These are phyloP conservation scores for Aspergillus cristatus DNA, from an alignment of 495 filamentous ascomycete species.

Conservation along the genomic window DNA sequence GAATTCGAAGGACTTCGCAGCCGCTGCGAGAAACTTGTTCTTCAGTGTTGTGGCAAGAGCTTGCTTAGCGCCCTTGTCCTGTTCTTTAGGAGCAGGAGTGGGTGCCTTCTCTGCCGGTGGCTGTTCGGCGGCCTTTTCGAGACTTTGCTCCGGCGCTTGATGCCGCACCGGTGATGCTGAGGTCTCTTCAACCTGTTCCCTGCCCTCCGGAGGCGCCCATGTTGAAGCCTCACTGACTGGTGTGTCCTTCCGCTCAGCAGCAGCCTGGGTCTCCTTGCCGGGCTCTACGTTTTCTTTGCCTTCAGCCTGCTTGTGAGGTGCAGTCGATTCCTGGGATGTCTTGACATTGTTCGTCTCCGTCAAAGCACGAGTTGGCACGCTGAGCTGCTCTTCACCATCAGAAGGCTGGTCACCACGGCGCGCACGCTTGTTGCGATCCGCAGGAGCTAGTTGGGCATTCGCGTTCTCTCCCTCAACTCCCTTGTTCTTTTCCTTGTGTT, in stretches of 20 bases:
- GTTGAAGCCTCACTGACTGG: slow-evolving; percentile 33
- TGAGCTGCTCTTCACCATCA: slow-evolving; percentile 63
- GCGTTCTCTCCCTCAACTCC: slow-evolving; percentile 34
- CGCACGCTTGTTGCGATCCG: slow-evolving; percentile 62
- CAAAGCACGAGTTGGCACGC: slow-evolving; percentile 43
- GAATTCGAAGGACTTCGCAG: slow-evolving; percentile 60
- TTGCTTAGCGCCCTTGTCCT: slow-evolving; percentile 9
- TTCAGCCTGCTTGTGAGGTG: slow-evolving; percentile 22
- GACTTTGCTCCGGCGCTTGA: slow-evolving; percentile 1
- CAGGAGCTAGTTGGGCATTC: slow-evolving; percentile 24
- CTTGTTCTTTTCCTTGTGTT: slow-evolving; percentile 33
- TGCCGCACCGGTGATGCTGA: slow-evolving; percentile 22
- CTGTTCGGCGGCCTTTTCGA: not conserved
- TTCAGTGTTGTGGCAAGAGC: too few species aligned
- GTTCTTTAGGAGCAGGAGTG: slow-evolving; percentile 1
- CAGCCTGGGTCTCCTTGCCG: too few species aligned
- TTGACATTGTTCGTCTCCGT: slow-evolving; percentile 34
- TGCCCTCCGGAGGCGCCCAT: slow-evolving; percentile 34
- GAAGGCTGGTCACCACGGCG: slow-evolving; percentile 49
- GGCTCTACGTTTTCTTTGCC: slow-evolving; percentile 40
- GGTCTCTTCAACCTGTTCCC: slow-evolving; percentile 28
- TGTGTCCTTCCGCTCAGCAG: slow-evolving; percentile 23
- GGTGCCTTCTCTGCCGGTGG: not conserved
- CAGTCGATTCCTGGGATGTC: slow-evolving; percentile 18
- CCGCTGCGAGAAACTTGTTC: slow-evolving; percentile 46